A percentile compares a stretch with the other conserved stretches of the same genome.
Evolutionary conservation across 2,329 filamentous ascomycete species (phyloP).

Genomic region (Massarina eburnea): DNA sequence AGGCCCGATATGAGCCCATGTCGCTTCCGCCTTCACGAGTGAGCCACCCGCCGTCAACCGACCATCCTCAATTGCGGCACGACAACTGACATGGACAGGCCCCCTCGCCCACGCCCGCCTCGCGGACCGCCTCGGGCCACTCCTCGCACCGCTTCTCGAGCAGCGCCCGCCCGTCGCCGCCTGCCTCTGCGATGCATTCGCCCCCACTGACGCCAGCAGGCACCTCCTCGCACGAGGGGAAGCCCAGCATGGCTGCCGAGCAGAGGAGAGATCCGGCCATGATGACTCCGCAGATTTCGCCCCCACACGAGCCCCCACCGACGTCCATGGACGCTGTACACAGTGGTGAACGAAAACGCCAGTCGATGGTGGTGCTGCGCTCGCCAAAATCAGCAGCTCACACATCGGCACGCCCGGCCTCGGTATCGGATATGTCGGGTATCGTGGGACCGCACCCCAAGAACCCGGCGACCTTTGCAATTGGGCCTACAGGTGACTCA

Average conservation of each 20-base stretch:
- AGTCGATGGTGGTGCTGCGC: slow-evolving; percentile 24
- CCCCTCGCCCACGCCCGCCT: slow-evolving; percentile 50
- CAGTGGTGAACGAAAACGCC: slow-evolving; percentile 18
- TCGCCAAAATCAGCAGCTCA: slow-evolving; percentile 34
- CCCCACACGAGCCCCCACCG: slow-evolving; percentile 58
- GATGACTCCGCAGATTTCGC: slow-evolving; percentile 59
- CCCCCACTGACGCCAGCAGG: slow-evolving; percentile 87
- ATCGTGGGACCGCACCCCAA: slow-evolving; percentile 50
- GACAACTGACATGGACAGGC: slow-evolving; percentile 40
- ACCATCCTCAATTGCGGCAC: slow-evolving; percentile 12
- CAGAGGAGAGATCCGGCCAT: slow-evolving; percentile 49
- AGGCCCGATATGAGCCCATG: slow-evolving; percentile 85
- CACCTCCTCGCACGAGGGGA: slow-evolving; percentile 63
- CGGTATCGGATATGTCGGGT: slow-evolving; percentile 46
- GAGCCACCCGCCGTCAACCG: slow-evolving; percentile 46
- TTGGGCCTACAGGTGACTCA: slow-evolving; percentile 60
- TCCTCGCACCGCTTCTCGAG: slow-evolving; percentile 55
- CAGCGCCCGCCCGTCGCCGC: slow-evolving; percentile 69
- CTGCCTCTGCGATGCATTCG: slow-evolving; percentile 73
- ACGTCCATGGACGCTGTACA: slow-evolving; percentile 42
- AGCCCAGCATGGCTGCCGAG: slow-evolving; percentile 35
- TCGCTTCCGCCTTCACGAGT: slow-evolving; percentile 84
- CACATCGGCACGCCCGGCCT: slow-evolving; percentile 45
- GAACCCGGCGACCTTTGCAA: slow-evolving; percentile 56
- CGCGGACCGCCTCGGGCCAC: slow-evolving; percentile 54